These are phyloP conservation scores for Aspergillus flavus DNA, from an alignment of 2,329 filamentous ascomycete species.

Conservation along the genomic window DNA sequence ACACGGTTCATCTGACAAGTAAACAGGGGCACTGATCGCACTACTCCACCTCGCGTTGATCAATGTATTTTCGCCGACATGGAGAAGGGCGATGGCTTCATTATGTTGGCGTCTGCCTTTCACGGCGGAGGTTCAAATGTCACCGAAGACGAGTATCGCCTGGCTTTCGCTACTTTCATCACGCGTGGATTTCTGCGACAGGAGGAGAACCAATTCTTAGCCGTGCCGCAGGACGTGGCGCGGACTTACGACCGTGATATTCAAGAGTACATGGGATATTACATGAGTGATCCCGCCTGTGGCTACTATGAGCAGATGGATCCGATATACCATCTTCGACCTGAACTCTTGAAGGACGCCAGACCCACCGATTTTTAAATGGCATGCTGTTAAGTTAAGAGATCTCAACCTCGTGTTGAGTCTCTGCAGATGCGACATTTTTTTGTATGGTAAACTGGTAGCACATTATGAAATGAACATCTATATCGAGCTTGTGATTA, in stretches of 20 bases:
- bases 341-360: background rate
- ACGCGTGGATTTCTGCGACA: conserved; percentile 39
- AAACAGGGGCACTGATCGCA: background rate
- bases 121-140: conserved; percentile 40
- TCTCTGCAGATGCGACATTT: too few species aligned
- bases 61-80: conserved; percentile 33
- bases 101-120: conserved; percentile 38
- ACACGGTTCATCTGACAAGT: background rate
- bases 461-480: too few species aligned
- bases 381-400: too few species aligned
- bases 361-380: background rate
- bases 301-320: conserved; percentile 16
- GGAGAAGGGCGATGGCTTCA: conserved; percentile 39
- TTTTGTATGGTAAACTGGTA: too few species aligned
- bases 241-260: conserved; percentile 15
- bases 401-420: too few species aligned
- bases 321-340: conserved; percentile 10
- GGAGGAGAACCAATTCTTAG: conserved; percentile 46
- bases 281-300: conserved; percentile 19
- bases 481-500: too few species aligned
- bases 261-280: conserved; percentile 24
- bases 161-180: conserved; percentile 38
- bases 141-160: conserved; percentile 34
- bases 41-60: conserved; percentile 17
- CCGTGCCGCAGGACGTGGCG: conserved; percentile 13